These are phyloP conservation scores for Spinacia oleracea DNA, from an alignment of 179 eudicot species.

Conservation along the genomic window DNA sequence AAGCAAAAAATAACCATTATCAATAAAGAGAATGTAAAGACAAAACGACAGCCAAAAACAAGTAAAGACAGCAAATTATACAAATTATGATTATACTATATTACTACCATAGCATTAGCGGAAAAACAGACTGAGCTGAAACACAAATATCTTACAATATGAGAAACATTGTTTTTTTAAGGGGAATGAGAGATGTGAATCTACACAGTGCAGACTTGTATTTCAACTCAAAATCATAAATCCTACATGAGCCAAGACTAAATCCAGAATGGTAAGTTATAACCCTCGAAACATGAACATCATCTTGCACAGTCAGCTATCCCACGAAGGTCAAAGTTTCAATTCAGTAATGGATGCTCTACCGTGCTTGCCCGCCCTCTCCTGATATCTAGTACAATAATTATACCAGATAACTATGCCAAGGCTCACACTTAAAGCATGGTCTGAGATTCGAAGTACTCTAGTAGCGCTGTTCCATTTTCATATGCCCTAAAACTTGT, in stretches of 20 bases:
- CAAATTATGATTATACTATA: neutral
- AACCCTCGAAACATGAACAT: neutral
- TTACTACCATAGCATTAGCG: neutral
- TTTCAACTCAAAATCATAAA: neutral
- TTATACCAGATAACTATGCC: neutral
- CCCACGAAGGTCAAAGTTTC: neutral
- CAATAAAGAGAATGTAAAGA: neutral
- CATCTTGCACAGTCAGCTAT: neutral
- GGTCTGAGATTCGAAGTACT: neutral
- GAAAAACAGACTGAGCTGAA: too few relatives aligned
- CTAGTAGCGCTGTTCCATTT: neutral
- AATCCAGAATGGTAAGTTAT: neutral
- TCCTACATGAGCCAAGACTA: neutral
- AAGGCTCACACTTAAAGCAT: slow-evolving; percentile 1
- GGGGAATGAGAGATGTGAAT: too few relatives aligned
- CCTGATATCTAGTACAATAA: neutral
- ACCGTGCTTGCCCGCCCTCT: slow-evolving; percentile 7
- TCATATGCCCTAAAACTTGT: neutral
- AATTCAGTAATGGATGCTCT: neutral
- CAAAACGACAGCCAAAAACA: neutral
- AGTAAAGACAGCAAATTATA: neutral
- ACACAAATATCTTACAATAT: neutral
- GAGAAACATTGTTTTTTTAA: too few relatives aligned
- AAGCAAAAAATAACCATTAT: neutral
- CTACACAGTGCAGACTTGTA: neutral